A percentile compares a stretch with the other conserved stretches of the same genome.
phyloP scores from a whole-genome alignment of 1,284 basidiomycete species.

The Apiotrichum brassicae region DNA sequence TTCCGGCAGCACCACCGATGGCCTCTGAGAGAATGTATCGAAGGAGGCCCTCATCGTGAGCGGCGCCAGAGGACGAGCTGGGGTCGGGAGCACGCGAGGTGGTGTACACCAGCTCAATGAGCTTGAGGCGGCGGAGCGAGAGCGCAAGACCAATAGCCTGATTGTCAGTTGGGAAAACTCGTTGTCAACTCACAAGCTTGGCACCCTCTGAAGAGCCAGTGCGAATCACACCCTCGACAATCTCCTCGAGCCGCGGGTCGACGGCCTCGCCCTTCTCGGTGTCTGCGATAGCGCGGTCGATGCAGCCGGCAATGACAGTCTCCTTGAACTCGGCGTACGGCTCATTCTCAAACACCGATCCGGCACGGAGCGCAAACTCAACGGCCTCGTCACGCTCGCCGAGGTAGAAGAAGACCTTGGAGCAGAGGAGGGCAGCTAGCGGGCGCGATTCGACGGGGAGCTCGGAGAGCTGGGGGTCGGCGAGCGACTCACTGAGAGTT shows the following conservation, averaged over 20 bases:
- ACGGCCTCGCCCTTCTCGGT: constrained; percentile 52
- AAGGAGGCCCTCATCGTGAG: constrained; percentile 67
- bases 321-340: constrained; percentile 77
- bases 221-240: constrained; percentile 80
- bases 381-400: constrained; percentile 89
- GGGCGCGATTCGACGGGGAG: constrained; percentile 66
- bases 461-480: constrained; percentile 62
- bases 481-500: constrained; percentile 67
- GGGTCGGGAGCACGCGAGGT: constrained; percentile 30
- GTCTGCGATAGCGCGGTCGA: constrained; percentile 74
- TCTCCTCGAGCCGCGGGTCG: constrained; percentile 67
- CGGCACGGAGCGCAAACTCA: constrained; percentile 86
- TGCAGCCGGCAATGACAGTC: constrained; percentile 87
- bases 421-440: constrained; percentile 78
- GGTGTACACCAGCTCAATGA: constrained; percentile 67
- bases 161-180: not conserved
- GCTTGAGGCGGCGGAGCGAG: constrained; percentile 76
- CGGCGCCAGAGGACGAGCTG: constrained; percentile 21
- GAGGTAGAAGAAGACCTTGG: constrained; percentile 94
- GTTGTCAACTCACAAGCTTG: constrained; percentile 60
- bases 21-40: constrained; percentile 87
- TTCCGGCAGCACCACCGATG: constrained; percentile 54
- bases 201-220: constrained; percentile 75
- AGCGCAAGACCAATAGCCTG: constrained; percentile 90
- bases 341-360: constrained; percentile 72